Conservation (phyloP, 768 basidiomycete species). For the Termitomyces sp. region DNA sequence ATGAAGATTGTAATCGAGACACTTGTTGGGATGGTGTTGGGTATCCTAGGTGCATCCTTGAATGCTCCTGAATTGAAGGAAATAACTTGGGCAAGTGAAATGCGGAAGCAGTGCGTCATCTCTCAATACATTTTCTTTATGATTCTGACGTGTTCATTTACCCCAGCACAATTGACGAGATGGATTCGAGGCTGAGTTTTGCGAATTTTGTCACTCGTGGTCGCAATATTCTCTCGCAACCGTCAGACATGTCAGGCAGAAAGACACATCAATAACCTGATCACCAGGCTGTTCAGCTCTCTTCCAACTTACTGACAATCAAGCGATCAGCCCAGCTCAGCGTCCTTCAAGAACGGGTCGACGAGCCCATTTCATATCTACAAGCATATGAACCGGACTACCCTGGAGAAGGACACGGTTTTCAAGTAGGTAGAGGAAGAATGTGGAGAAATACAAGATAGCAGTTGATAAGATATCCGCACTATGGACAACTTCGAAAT, state of each 20-base stretch:
- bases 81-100: conserved; percentile 87
- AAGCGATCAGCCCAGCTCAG: neutral
- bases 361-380: neutral
- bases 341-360: neutral
- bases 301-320: neutral
- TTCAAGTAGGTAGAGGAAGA: neutral
- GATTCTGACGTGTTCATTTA: conserved; percentile 5
- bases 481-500: neutral
- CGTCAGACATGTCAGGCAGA: neutral
- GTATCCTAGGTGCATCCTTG: conserved; percentile 68
- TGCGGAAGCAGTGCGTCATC: conserved; percentile 64
- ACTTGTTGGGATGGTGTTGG: conserved; percentile 55
- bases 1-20: conserved; percentile 65
- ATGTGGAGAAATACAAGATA: neutral
- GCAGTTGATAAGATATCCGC: neutral
- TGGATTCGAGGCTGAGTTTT: conserved; percentile 64
- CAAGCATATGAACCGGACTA: neutral
- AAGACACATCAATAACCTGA: neutral
- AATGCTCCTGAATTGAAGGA: conserved; percentile 67
- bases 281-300: neutral
- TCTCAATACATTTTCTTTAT: neutral
- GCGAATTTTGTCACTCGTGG: conserved; percentile 61
- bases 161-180: conserved; percentile 65
- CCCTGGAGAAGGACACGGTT: neutral
- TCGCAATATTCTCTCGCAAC: conserved; percentile 31